phyloP scores from a whole-genome alignment of 2,329 filamentous ascomycete genomes.

The Scorias spongiosa region DNA sequence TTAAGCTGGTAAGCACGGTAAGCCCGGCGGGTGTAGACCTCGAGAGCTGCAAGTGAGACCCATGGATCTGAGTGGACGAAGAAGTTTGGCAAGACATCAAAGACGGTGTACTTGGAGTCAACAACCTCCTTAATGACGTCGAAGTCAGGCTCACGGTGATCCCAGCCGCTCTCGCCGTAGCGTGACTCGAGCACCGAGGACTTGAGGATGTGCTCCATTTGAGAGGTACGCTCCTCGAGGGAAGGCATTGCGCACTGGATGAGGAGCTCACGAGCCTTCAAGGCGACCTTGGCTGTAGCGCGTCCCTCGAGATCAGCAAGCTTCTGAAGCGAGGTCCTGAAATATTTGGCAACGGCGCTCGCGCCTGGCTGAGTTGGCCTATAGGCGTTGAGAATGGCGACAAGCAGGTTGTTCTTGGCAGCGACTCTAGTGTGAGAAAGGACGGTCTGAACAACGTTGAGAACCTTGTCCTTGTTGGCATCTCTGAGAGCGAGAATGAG shows the following conservation, averaged over 20 bases:
- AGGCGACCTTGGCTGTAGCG: slow-evolving; percentile 81
- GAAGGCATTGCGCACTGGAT: slow-evolving; percentile 96
- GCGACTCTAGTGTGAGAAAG: slow-evolving; percentile 86
- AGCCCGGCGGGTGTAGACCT: slow-evolving; percentile 90
- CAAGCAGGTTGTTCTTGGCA: slow-evolving; percentile 83
- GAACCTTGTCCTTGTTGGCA: slow-evolving; percentile 84
- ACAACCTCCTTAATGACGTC: slow-evolving; percentile 94
- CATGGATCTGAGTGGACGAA: slow-evolving; percentile 88
- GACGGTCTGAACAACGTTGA: slow-evolving; percentile 71
- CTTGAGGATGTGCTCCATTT: slow-evolving; percentile 97
- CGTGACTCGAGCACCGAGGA: slow-evolving; percentile 93
- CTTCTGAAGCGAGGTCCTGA: slow-evolving; percentile 67
- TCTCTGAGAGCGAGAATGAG: slow-evolving; percentile 88
- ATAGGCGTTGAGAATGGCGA: slow-evolving; percentile 88
- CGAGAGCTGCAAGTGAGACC: slow-evolving; percentile 83
- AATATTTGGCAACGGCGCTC: slow-evolving; percentile 75
- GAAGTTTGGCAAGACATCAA: slow-evolving; percentile 89
- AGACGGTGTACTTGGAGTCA: slow-evolving; percentile 96
- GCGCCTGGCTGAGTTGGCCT: slow-evolving; percentile 84
- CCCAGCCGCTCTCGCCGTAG: slow-evolving; percentile 93
- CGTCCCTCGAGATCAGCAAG: slow-evolving; percentile 81
- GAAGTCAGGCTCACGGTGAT: slow-evolving; percentile 81
- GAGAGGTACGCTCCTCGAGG: slow-evolving; percentile 79
- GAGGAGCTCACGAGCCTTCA: slow-evolving; percentile 93
- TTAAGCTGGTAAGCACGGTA: slow-evolving; percentile 93